phyloP scores from a whole-genome alignment of 371 early-diverging fungal genomes.

The Syncephalastrum contaminatum region DNA sequence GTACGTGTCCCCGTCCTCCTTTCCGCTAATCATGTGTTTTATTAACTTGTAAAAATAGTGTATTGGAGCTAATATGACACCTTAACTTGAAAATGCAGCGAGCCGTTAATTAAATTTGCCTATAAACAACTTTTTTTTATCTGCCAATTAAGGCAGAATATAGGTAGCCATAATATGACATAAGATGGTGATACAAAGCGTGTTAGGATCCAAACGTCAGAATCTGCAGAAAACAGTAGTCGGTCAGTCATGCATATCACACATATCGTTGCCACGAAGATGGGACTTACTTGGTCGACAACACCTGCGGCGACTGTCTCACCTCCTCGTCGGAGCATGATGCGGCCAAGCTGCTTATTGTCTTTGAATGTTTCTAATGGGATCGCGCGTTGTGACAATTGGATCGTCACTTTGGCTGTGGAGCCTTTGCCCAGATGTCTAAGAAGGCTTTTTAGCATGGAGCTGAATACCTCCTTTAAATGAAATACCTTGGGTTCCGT shows the following conservation, averaged over 20 bases:
- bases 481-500: constrained; percentile 71
- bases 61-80: no score
- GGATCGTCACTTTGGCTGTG: constrained; percentile 85
- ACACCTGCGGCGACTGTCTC: constrained; percentile 93
- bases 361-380: constrained; percentile 85
- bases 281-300: constrained; percentile 55
- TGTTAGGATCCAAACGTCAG: constrained; percentile 44
- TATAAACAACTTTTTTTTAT: no score
- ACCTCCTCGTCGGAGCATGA: constrained; percentile 84
- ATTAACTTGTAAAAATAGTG: no score
- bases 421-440: constrained; percentile 75
- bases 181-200: no score
- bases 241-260: background rate
- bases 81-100: no score
- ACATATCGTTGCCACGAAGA: background rate
- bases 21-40: no score
- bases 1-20: no score
- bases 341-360: constrained; percentile 85
- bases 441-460: background rate
- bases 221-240: constrained; percentile 24
- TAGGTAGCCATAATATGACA: no score
- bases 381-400: constrained; percentile 64
- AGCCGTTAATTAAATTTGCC: no score
- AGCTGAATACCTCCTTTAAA: background rate
- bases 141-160: no score